Evolutionary conservation across 208 protist genomes (phyloP).

Genomic region (Acanthamoeba triangularis): DNA sequence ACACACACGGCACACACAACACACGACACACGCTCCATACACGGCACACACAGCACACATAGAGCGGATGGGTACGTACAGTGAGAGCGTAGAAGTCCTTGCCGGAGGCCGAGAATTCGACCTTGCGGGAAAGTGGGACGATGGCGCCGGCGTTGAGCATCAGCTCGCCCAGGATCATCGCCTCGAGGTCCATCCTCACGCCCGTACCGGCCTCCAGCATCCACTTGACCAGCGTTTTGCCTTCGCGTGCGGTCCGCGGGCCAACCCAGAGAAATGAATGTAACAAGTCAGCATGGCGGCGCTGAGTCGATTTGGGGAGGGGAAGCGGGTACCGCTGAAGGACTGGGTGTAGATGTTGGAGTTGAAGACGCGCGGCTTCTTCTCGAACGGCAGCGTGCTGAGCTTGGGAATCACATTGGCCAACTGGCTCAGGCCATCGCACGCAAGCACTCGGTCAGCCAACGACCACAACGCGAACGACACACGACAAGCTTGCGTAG

Average conservation of each 20-base stretch:
- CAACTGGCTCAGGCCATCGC: background rate
- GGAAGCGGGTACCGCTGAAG: background rate
- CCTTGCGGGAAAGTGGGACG: constrained; percentile 11
- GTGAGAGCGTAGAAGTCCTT: constrained; percentile 31
- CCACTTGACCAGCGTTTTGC: constrained; percentile 30
- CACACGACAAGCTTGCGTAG: background rate
- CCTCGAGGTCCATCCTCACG: background rate
- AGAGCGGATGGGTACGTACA: background rate
- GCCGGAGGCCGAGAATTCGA: constrained; percentile 15
- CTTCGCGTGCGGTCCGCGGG: background rate
- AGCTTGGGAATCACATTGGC: constrained; percentile 37
- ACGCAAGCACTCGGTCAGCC: background rate
- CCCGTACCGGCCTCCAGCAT: constrained; percentile 6
- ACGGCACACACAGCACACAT: no score
- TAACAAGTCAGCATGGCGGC: background rate
- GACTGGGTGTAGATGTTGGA: constrained; percentile 5
- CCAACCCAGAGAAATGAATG: background rate
- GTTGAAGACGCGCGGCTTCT: constrained; percentile 42
- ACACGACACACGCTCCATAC: no score
- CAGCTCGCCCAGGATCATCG: constrained; percentile 40
- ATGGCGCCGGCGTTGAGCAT: constrained; percentile 29
- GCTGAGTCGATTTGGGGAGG: background rate
- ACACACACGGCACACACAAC: background rate
- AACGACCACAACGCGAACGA: no score
- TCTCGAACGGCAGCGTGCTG: constrained; percentile 35